A percentile compares a stretch with the other conserved stretches of the same genome.
phyloP scores from a whole-genome alignment of 2,329 filamentous ascomycete species.

The Calonectria pteridis region DNA sequence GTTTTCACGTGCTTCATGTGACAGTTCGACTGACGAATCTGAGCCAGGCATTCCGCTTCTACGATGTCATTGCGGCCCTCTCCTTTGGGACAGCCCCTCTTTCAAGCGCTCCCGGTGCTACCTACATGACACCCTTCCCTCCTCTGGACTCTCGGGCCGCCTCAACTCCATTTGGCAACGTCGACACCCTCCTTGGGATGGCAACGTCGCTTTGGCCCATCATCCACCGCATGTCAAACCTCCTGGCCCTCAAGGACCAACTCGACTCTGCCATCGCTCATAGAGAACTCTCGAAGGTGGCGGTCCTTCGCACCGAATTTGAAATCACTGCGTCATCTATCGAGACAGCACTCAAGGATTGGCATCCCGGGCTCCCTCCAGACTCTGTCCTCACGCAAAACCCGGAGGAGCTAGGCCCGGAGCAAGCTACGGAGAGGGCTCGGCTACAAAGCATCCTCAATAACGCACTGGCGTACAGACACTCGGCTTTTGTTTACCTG shows the following conservation, averaged over 20 bases:
- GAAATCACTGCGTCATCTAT: conserved; percentile 66
- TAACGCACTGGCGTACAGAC: conserved; percentile 71
- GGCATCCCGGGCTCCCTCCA: conserved; percentile 65
- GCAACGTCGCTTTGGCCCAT: conserved; percentile 74
- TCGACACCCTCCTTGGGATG: conserved; percentile 72
- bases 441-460: conserved; percentile 67
- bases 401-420: conserved; percentile 40
- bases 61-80: conserved; percentile 74
- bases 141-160: conserved; percentile 58
- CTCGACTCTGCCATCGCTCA: conserved; percentile 59
- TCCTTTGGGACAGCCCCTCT: conserved; percentile 71
- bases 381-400: conserved; percentile 44
- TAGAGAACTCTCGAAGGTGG: conserved; percentile 58
- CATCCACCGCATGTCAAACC: conserved; percentile 70
- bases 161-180: conserved; percentile 63
- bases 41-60: conserved; percentile 71
- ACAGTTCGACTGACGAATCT: conserved; percentile 37
- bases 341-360: conserved; percentile 66
- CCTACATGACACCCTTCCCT: conserved; percentile 60
- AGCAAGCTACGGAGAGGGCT: conserved; percentile 51
- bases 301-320: conserved; percentile 63
- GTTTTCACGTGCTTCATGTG: neutral
- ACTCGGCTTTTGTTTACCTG: conserved; percentile 69
- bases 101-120: conserved; percentile 61
- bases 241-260: conserved; percentile 65